Evolutionary conservation across 495 filamentous ascomycete species (phyloP), one percentile per base, ranked within the genome.

Genomic region (Annulohypoxylon maeteangense): DNA sequence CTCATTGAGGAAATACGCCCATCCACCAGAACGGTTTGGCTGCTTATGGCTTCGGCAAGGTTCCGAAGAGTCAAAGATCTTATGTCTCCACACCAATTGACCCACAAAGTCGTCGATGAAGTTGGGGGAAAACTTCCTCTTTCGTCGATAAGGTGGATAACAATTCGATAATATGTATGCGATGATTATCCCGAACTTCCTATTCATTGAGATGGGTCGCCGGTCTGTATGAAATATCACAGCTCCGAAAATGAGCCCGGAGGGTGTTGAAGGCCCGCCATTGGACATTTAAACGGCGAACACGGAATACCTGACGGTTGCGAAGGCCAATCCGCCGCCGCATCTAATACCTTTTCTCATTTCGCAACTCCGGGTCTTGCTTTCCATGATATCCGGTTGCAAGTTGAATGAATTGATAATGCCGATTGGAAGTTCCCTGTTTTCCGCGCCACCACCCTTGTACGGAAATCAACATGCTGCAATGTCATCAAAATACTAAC

Each of bases 21-120:
- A 62, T 71, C 67, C 56, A 48, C 59, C 55, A 64, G 65, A 63
- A 72, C 70, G 70, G 64, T 61, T 56, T 75, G 75, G 75, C 75
- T 75, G 72, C 72, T 75, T 68, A 72, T 68, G 70, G 70, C 70
- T 72, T 72, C 70, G 70, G 65, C 56, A 72, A 47, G 29, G 31
- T 72, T 65, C 70, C 70, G 70, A 72, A 29, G n/a, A 62, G n/a
- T 65, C 36, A 18, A 57, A 67, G 68, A 71, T 66, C 57, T 51
- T 29, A 45, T 36, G 56, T 71, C 62, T 62, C 68, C 68, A 71
- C 68, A 51, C 42, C 50, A 14, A 66, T 56, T 57, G 20, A 71
- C 62, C 56, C 62, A 60, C 62, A 48, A 47, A 50, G 20, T 48
- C 47, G 18, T 16, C 44, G 18, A 44, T 38, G 53, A 66, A 59